These are phyloP conservation scores for Taphrina pruni DNA, from an alignment of 1,139 yeast genomes.

Conservation along the genomic window DNA sequence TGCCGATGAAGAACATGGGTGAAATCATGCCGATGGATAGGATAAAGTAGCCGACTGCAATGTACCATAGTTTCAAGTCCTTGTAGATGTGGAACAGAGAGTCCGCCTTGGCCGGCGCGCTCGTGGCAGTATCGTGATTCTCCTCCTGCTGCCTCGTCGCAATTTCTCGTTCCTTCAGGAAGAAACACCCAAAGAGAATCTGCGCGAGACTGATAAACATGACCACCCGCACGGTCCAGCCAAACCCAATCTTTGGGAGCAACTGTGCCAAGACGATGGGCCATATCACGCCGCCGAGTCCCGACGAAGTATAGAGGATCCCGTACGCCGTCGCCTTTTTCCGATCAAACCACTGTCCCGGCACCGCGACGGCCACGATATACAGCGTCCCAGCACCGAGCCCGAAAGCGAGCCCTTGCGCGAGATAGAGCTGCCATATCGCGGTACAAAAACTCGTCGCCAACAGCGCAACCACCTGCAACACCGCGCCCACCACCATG, in stretches of 20 bases:
- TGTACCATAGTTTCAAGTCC: slow-evolving; percentile 50
- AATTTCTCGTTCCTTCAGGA: slow-evolving; percentile 53
- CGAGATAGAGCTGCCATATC: slow-evolving; percentile 62
- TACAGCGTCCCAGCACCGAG: slow-evolving; percentile 55
- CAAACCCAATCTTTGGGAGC: slow-evolving; percentile 56
- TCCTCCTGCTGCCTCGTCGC: slow-evolving; percentile 48
- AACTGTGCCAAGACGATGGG: slow-evolving; percentile 56
- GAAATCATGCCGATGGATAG: slow-evolving; percentile 52
- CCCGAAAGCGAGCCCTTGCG: slow-evolving; percentile 64
- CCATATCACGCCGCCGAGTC: slow-evolving; percentile 67
- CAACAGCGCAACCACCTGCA: slow-evolving; percentile 60
- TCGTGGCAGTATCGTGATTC: slow-evolving; percentile 46
- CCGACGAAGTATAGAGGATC: slow-evolving; percentile 65
- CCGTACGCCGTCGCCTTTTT: slow-evolving; percentile 65
- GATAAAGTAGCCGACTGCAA: slow-evolving; percentile 49
- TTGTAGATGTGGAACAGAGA: slow-evolving; percentile 47
- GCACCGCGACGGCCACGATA: slow-evolving; percentile 53
- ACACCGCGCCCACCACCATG: slow-evolving; percentile 58
- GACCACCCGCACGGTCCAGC: slow-evolving; percentile 60
- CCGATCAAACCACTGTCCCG: slow-evolving; percentile 58
- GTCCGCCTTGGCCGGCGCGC: slow-evolving; percentile 44
- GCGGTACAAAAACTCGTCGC: slow-evolving; percentile 59
- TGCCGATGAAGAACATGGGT: slow-evolving; percentile 52
- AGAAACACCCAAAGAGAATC: slow-evolving; percentile 49
- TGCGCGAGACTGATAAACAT: slow-evolving; percentile 54